Base-by-base conservation (phyloP, 257 asterid genomes). In the Solanum etuberosum region DNA sequence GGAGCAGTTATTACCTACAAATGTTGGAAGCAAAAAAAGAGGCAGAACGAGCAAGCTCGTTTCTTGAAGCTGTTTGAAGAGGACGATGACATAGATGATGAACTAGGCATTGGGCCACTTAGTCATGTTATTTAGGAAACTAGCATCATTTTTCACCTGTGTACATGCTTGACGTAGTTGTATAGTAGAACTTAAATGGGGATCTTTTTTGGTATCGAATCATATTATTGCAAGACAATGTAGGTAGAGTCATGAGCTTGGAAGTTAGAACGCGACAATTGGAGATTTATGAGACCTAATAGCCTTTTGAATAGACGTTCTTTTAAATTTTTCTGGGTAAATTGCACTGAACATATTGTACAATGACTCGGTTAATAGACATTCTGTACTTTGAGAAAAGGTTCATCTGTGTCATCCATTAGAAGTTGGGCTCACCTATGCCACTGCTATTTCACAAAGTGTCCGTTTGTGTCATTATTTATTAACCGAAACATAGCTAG, bases 21-120 rank as follows among this genome's bases (percentile, higher is more conserved):
- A 89, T 92, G 89, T 86, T 93, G 93, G 93, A 94, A 93, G 93
- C 89, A 81, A 85, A 90, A 91, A 68, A 95, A 88, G 94, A 94
- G 94, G 89, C 95, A 91, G 89, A 94, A 92, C 63, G 98, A 96
- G 82, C 98, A 96, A 88, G 97, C 98, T 8, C 93, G 94, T 42
- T 96, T 94, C 91, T 92, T 93, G 87, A 87, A 86, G 90, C 93
- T 94, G 48, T 94, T 94, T 18, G 96, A 93, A 92, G 96, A 92
- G 83, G 89, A 81, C 23, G 94, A 93, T 80, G 98, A 93, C 78
- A 90, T 92, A 7, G 96, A 93, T 83, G 98, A 94, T 65, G 98
- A 92, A 90, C 89, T 93, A 70, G 96, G 95, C 70, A 89, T 92
- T 23, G 95, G 94, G 29, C 94, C 95, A 86, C 93, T 92, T 20